A percentile compares a stretch with the other conserved stretches of the same genome.
These are phyloP conservation scores for Xylaria sp. DNA, from an alignment of 2,329 filamentous ascomycete genomes.

Conservation along the genomic window DNA sequence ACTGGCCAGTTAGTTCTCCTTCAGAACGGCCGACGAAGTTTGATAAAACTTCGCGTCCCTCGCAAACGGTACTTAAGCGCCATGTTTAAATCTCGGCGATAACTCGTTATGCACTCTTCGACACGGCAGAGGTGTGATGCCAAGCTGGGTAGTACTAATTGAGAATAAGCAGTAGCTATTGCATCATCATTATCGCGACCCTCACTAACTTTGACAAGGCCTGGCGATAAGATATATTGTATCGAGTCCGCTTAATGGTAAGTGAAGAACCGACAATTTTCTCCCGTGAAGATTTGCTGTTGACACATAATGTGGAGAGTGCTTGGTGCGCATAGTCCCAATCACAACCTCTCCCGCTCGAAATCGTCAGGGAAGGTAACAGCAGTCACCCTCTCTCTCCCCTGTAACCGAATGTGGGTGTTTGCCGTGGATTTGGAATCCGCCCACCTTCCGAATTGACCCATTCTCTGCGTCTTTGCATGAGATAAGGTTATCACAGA, in stretches of 20 bases:
- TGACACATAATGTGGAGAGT: background rate
- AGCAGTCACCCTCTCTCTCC: background rate
- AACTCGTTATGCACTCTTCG: background rate
- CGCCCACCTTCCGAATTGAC: constrained; percentile 27
- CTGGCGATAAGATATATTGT: background rate
- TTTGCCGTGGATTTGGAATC: constrained; percentile 26
- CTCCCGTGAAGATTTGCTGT: background rate
- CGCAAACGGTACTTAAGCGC: background rate
- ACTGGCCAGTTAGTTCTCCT: background rate
- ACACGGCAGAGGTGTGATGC: background rate
- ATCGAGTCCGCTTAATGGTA: background rate
- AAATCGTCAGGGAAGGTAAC: background rate
- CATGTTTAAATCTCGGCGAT: background rate
- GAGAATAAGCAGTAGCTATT: background rate
- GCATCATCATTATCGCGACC: background rate
- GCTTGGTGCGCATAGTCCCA: background rate
- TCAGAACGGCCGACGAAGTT: background rate
- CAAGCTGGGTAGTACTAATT: background rate
- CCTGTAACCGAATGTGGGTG: constrained; percentile 1
- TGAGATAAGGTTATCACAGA: constrained; percentile 30
- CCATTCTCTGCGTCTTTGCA: constrained; percentile 13
- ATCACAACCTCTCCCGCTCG: background rate
- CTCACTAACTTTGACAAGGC: background rate
- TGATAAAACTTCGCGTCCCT: background rate
- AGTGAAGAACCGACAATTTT: background rate